Conservation (phyloP, 495 filamentous ascomycete genomes). For the Talaromyces borbonicus region DNA sequence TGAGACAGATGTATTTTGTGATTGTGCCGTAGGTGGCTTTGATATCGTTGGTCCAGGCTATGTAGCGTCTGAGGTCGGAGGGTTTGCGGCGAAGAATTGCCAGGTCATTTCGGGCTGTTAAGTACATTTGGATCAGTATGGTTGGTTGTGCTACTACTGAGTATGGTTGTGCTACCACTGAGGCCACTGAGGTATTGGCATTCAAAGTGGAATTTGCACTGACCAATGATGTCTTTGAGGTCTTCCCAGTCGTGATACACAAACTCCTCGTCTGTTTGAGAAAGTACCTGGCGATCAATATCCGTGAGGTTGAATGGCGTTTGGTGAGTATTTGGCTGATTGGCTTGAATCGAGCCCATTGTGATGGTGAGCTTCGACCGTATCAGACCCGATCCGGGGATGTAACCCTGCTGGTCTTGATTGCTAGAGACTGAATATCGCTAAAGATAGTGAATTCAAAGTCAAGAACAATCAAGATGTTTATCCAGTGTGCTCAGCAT, state of each 20-base stretch:
- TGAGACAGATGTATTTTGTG: slow-evolving; percentile 61
- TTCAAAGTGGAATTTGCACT: too few species aligned
- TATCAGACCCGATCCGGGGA: too few species aligned
- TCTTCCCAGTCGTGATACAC: slow-evolving; percentile 58
- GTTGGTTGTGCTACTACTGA: neutral
- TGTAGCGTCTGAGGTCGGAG: slow-evolving; percentile 74
- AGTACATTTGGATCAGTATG: neutral
- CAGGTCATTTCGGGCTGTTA: slow-evolving; percentile 59
- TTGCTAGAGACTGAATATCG: too few species aligned
- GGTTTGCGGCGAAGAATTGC: slow-evolving; percentile 69
- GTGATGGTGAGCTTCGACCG: neutral
- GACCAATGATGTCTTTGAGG: slow-evolving; percentile 58
- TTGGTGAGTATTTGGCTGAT: slow-evolving; percentile 8
- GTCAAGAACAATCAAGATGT: too few species aligned
- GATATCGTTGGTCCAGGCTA: slow-evolving; percentile 61
- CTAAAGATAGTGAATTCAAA: too few species aligned
- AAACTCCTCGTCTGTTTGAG: slow-evolving; percentile 63
- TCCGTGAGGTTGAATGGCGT: slow-evolving; percentile 55
- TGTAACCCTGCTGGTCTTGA: too few species aligned
- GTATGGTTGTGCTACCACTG: slow-evolving; percentile 10
- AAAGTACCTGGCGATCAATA: slow-evolving; percentile 52
- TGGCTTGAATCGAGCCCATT: slow-evolving; percentile 4
- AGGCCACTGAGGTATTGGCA: too few species aligned
- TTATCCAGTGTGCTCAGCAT: too few species aligned
- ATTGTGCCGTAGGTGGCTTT: slow-evolving; percentile 67